Evolutionary conservation across 768 basidiomycete species (phyloP), one percentile per base, ranked within the genome.

Genomic region (Pholiota microspora): DNA sequence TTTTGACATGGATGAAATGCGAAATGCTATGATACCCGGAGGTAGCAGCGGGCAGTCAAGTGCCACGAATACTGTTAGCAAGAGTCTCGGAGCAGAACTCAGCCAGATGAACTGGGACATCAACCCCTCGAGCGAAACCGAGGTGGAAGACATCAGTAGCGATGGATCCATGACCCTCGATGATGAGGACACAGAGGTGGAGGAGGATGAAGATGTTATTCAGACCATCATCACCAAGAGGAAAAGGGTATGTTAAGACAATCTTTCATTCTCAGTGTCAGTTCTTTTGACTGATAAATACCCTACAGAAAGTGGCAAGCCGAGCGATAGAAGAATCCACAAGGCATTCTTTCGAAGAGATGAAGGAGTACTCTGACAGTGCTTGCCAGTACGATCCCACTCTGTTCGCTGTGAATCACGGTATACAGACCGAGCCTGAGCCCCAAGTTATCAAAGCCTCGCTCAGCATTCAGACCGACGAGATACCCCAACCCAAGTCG

Each of bases 1-100:
- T 28, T 96, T 88, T 59, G 95, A 98, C 63, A 84, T 98, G 79
- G 94, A 98, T 61, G 93, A 95, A 70, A 82, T 95, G 77, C 79
- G 93, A 35, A 82, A 73, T 49, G 73, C 75, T 4, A 67, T 71
- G 34, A 70, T 63, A 35, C 71, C 69, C 18, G 67, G 64, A 35
- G 64, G 67, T 10, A 73, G 72, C 12, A 80, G 77, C 46, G 78
- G 77, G 28, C 63, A 59, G 45, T 73, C 71, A 36, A 92, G 85
- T 62, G 73, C 68, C 15, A 71, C 71, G 28, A 81, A 78, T 36
- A 85, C 80, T 15, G 61, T 91, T 52, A 88, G 87, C 62, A 89
- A 86, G 73, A 88, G 83, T 60, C 68, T 92, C 4, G 89, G 89
- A 2, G 87, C 84, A 16, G 90, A 92, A 67, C 62, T 92, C 49